Percentiles rank a stretch among this genome's conserved stretches.
These are phyloP conservation scores for Proliferodiscus dingleyae DNA, from an alignment of 2,329 filamentous ascomycete species.

Conservation along the genomic window DNA sequence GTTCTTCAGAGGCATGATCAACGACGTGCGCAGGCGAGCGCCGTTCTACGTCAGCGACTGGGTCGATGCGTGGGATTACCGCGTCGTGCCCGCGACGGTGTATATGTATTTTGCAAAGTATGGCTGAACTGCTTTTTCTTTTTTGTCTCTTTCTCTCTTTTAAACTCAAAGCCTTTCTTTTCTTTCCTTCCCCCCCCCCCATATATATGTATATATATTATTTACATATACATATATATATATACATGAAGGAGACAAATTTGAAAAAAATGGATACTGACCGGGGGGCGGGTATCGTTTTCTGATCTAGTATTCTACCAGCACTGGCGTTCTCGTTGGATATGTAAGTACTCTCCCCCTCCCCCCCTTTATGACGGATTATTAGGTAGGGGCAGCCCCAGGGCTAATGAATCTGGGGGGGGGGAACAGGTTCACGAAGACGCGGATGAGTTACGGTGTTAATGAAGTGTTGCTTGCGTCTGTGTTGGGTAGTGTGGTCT, in stretches of 20 bases:
- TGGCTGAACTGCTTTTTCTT: conserved; percentile 20
- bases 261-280: not conserved
- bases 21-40: conserved; percentile 67
- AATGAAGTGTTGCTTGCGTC: conserved; percentile 88
- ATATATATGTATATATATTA: no score
- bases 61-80: conserved; percentile 84
- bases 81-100: conserved; percentile 78
- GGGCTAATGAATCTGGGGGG: not conserved
- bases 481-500: conserved; percentile 77
- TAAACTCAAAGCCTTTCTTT: no score
- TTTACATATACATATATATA: no score
- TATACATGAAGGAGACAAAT: not conserved
- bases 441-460: conserved; percentile 76
- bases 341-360: conserved; percentile 61
- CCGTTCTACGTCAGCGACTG: conserved; percentile 82
- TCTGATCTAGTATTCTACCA: conserved; percentile 64
- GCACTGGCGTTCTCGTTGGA: conserved; percentile 86
- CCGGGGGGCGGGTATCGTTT: conserved; percentile 1
- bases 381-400: no score
- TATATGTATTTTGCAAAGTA: conserved; percentile 98
- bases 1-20: conserved; percentile 73
- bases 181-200: no score
- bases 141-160: conserved; percentile 7
- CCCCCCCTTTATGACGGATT: no score
- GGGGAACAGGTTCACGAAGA: conserved; percentile 63